Evolutionary conservation across 208 protist genomes (phyloP).

Genomic region (Borovskyia barvae): DNA sequence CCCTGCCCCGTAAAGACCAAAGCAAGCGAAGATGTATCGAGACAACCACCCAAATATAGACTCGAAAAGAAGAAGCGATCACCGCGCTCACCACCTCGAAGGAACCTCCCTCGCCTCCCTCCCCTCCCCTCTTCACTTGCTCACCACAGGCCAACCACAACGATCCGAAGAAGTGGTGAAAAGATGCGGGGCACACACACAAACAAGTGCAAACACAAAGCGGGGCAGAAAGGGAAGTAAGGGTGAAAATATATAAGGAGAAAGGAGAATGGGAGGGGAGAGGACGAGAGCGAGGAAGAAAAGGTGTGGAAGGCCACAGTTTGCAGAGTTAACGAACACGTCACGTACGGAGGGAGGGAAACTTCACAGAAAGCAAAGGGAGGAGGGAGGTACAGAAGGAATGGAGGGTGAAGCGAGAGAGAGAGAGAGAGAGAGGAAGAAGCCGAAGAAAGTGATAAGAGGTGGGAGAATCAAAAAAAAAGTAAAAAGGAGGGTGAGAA

Average conservation of each 20-base stretch:
- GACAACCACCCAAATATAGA: too few species aligned
- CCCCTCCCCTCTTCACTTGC: too few species aligned
- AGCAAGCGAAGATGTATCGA: too few species aligned
- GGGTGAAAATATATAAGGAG: not conserved
- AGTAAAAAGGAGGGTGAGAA: not conserved
- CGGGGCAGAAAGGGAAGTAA: not conserved
- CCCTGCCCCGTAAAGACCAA: too few species aligned
- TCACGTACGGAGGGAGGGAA: not conserved
- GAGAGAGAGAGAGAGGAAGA: not conserved
- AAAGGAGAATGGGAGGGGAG: not conserved
- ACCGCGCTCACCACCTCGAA: too few species aligned
- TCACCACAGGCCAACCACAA: too few species aligned
- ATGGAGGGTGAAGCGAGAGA: not conserved
- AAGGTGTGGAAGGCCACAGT: not conserved
- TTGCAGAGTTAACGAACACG: not conserved
- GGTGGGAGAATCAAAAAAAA: not conserved
- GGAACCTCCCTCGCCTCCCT: too few species aligned
- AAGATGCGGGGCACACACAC: too few species aligned
- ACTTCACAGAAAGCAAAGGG: not conserved
- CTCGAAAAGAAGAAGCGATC: too few species aligned
- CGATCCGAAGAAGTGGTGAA: too few species aligned
- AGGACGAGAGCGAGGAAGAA: conserved; percentile 3
- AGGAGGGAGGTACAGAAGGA: not conserved
- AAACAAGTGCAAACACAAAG: not conserved
- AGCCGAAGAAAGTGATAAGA: not conserved